Base-by-base conservation (phyloP, 345 rosid genomes). In the sweet orange (Citrus sinensis) region DNA sequence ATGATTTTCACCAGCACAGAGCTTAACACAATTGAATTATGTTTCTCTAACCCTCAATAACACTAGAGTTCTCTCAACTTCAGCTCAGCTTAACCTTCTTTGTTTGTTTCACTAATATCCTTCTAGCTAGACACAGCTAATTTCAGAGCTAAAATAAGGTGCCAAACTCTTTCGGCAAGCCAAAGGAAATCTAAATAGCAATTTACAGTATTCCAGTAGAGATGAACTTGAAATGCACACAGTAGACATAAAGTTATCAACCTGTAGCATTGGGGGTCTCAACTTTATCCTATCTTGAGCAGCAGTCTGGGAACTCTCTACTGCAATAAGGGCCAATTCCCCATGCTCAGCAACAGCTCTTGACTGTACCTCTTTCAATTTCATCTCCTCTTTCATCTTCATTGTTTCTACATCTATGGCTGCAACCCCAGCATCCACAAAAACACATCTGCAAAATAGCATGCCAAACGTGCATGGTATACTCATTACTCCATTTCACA, bases 251-350 rank as follows among this genome's bases (percentile, higher is more conserved):
- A 68, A 80, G 80, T 34, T 49, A 19, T 71, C 46, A 77, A 96
- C 98, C 99, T 96, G 99, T 63, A 96, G 87, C 98, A 96, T 89
- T 42, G 99, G 99, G 32, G 98, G 89, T 81, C 99, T 90, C 82
- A 96, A 87, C 72, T 87, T 76, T 77, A 87, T 85, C 89, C 90
- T 88, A 84, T 91, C 98, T 83, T 91, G 92, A 73, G 89, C 42
- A 54, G 88, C 75, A 71, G 82, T 80, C 81, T 92, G 97, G 55
- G 90, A 79, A 78, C 89, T 88, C 72, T 94, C 98, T 66, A 96
- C 98, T 3, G 94, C 49, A 78, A 96, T 96, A 73, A 94, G 85
- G 74, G 99, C 99, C 74, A 96, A 88, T 70, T 96, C 99, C 85
- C 98, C 98, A 86, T 96, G 99, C 82, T 91, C 97, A 73, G 90